These are phyloP conservation scores for Neonectria punicea DNA, from an alignment of 2,329 filamentous ascomycete species.

Conservation along the genomic window DNA sequence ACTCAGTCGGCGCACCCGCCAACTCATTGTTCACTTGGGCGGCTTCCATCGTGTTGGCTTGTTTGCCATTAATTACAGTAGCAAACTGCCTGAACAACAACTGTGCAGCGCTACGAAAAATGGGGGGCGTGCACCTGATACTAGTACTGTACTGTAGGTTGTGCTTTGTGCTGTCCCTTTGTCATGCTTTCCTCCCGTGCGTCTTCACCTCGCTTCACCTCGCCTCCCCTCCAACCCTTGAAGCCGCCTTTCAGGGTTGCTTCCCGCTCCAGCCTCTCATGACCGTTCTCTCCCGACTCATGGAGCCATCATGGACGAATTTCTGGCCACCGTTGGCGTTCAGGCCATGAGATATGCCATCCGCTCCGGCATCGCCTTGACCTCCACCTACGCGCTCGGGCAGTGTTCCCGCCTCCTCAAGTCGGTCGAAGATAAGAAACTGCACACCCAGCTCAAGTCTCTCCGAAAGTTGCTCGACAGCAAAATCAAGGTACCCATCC, in stretches of 20 bases:
- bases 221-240: constrained; percentile 9
- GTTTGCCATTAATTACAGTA: constrained; percentile 9
- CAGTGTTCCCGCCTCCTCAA: constrained; percentile 84
- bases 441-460: constrained; percentile 73
- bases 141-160: constrained; percentile 2
- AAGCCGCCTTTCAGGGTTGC: constrained; percentile 3
- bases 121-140: constrained; percentile 25
- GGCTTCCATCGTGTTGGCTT: background rate
- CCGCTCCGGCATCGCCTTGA: constrained; percentile 85
- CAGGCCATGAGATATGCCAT: constrained; percentile 95
- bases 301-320: constrained; percentile 71
- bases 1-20: constrained; percentile 23
- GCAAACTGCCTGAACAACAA: constrained; percentile 2
- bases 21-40: constrained; percentile 9
- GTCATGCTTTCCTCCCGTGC: constrained; percentile 14
- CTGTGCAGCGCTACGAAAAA: constrained; percentile 2
- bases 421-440: constrained; percentile 76
- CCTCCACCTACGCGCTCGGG: constrained; percentile 84
- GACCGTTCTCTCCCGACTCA: constrained; percentile 8
- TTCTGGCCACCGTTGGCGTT: constrained; percentile 62
- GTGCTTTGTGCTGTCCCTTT: constrained; percentile 5
- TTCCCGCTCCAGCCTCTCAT: constrained; percentile 4
- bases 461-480: constrained; percentile 81
- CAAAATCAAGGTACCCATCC: constrained; percentile 82
- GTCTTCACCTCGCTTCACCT: constrained; percentile 2